Evolutionary conservation across 169 alveolate genomes (phyloP), one percentile per base, ranked within the genome.

Genomic region (Cystoisospora suis): DNA sequence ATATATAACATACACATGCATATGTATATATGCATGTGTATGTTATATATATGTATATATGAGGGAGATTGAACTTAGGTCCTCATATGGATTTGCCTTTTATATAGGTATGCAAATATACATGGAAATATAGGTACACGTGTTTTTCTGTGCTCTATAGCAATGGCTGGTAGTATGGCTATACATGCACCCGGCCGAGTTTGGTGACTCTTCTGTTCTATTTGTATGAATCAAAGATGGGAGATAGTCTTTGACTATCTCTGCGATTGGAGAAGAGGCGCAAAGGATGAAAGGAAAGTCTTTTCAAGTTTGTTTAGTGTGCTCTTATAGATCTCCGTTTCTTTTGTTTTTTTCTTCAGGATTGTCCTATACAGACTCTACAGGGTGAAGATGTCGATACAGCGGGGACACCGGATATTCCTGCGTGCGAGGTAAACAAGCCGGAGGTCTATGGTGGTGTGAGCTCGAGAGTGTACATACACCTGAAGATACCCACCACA

Each of bases 341-440:
- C 70, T 34, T 5, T 34, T 9, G 44, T 59, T 46, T 70, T 56
- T 46, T 38, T 38, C 46, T 49, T 53, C 80, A 56, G 93, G 90
- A 88, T 36, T 88, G 92, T 36, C 92, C 92, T 0, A 88, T 88
- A 2, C 87, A 61, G 81, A 81, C 90, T 9, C 93, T 83, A 17
- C 80, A 72, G 83, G 93, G 92, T 6, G 85, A 65, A 27, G 89
- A 47, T 40, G 87, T 90, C 61, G 90, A 88, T 46, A 44, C 40
- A 15, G 88, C 92, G 34, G 79, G 75, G 29, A 80, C 88, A 34
- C 93, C 93, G 5, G 90, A 79, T 27, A 90, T 90, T 81, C 93
- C 93, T 38, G 87, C 86, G 29, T 90, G 93, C 81, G 75, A 90
- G 77, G 93, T 69, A 3, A 17, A 83, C 34, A 0, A 29, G 20